Conservation (phyloP, 2,329 filamentous ascomycete species). For the Talaromyces marneffei region DNA sequence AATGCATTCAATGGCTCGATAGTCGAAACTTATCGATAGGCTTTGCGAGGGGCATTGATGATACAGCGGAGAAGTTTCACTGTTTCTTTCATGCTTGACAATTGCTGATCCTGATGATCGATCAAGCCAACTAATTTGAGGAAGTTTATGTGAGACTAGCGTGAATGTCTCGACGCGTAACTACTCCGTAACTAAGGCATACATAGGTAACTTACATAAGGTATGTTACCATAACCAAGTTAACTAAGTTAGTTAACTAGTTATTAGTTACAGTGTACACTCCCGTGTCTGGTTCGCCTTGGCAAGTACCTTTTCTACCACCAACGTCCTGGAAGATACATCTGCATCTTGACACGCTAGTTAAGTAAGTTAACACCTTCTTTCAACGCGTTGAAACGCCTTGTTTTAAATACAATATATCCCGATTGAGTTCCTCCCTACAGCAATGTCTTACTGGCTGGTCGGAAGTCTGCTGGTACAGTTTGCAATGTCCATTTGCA, state of each 20-base stretch:
- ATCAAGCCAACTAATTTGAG: background rate
- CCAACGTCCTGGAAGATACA: background rate
- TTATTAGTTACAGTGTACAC: too few relatives aligned
- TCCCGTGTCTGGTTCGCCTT: background rate
- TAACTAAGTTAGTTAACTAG: too few relatives aligned
- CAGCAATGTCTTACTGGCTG: background rate
- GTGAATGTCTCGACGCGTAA: background rate
- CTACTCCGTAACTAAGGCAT: conserved; percentile 10
- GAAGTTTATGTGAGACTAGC: background rate
- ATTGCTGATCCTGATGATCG: background rate
- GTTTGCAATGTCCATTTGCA: too few relatives aligned
- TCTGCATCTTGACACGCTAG: conserved; percentile 4
- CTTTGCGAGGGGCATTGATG: background rate
- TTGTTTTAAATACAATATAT: background rate
- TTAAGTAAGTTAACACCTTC: too few relatives aligned
- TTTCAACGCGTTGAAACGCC: conserved; percentile 1
- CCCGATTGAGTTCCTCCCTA: background rate
- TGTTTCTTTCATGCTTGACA: conserved; percentile 1
- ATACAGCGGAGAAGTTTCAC: background rate
- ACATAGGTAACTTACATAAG: too few relatives aligned
- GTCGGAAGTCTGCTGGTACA: background rate
- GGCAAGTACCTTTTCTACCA: background rate
- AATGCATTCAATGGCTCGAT: background rate
- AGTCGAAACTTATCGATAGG: background rate
- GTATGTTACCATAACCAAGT: too few relatives aligned